A percentile compares a stretch with the other conserved stretches of the same genome.
Evolutionary conservation across 352 stramenopile species (phyloP).

Genomic region (Plasmopara halstedii): DNA sequence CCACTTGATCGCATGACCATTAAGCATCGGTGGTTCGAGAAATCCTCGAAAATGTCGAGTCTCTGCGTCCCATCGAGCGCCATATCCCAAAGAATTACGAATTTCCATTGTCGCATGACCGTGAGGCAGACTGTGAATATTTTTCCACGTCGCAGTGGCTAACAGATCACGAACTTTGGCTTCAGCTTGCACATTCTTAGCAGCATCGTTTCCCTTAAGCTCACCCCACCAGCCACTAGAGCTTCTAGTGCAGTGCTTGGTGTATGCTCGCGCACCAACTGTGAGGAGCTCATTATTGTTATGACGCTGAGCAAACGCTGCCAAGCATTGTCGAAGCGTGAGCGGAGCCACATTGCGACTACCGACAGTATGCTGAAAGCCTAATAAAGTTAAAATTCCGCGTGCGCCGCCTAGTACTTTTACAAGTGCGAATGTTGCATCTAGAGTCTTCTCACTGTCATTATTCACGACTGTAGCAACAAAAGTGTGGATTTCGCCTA

Average conservation of each 20-base stretch:
- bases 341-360: slow-evolving; percentile 42
- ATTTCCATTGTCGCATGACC: slow-evolving; percentile 64
- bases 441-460: not conserved
- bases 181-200: slow-evolving; percentile 55
- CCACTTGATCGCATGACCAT: slow-evolving; percentile 71
- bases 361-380: slow-evolving; percentile 53
- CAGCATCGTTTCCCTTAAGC: slow-evolving; percentile 53
- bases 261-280: slow-evolving; percentile 64
- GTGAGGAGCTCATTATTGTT: slow-evolving; percentile 41
- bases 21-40: slow-evolving; percentile 70
- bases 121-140: slow-evolving; percentile 71
- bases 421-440: slow-evolving; percentile 21
- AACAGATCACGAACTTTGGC: slow-evolving; percentile 45
- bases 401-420: slow-evolving; percentile 39
- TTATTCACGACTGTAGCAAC: slow-evolving; percentile 1
- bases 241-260: slow-evolving; percentile 72
- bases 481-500: slow-evolving; percentile 15
- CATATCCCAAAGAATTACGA: slow-evolving; percentile 59
- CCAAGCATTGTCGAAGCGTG: slow-evolving; percentile 46
- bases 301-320: slow-evolving; percentile 40
- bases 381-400: slow-evolving; percentile 55
- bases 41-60: slow-evolving; percentile 63
- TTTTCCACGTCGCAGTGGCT: slow-evolving; percentile 63
- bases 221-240: slow-evolving; percentile 54
- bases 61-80: slow-evolving; percentile 60